Percentiles rank a stretch among this genome's conserved stretches.
These are phyloP conservation scores for Colletotrichum sp. DNA, from an alignment of 2,329 filamentous ascomycete species.

Conservation along the genomic window DNA sequence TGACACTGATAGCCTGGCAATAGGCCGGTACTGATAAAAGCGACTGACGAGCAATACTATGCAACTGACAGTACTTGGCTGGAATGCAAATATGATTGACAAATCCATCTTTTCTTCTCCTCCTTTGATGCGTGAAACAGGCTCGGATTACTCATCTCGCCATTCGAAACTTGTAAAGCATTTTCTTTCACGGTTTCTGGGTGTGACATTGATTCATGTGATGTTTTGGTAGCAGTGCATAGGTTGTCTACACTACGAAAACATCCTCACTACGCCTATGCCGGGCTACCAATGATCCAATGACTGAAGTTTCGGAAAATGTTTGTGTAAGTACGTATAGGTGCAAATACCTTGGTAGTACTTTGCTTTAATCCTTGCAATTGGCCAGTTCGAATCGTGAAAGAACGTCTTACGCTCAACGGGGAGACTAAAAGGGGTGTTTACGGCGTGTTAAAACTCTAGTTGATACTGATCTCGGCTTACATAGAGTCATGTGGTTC, in stretches of 20 bases:
- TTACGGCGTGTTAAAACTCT: background rate
- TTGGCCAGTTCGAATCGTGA: rapidly evolving
- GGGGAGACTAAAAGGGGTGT: background rate
- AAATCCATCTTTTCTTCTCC: background rate
- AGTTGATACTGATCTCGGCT: background rate
- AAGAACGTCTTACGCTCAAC: background rate
- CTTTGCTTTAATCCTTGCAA: background rate
- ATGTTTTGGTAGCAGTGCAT: background rate
- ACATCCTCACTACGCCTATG: background rate
- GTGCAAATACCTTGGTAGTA: background rate
- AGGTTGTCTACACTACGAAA: background rate
- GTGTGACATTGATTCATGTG: background rate
- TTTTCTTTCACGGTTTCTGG: background rate
- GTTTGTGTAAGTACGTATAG: background rate
- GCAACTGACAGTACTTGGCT: background rate
- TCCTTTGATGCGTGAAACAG: background rate
- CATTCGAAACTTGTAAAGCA: background rate
- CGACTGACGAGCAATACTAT: rapidly evolving
- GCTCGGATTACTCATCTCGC: background rate
- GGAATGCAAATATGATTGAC: background rate
- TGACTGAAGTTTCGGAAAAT: background rate
- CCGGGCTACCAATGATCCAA: background rate
- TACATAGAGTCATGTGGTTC: background rate
- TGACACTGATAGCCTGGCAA: background rate
- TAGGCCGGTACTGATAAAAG: background rate